Evolutionary conservation across 352 stramenopile genomes (phyloP).

Genomic region (Phytopythium litorale): DNA sequence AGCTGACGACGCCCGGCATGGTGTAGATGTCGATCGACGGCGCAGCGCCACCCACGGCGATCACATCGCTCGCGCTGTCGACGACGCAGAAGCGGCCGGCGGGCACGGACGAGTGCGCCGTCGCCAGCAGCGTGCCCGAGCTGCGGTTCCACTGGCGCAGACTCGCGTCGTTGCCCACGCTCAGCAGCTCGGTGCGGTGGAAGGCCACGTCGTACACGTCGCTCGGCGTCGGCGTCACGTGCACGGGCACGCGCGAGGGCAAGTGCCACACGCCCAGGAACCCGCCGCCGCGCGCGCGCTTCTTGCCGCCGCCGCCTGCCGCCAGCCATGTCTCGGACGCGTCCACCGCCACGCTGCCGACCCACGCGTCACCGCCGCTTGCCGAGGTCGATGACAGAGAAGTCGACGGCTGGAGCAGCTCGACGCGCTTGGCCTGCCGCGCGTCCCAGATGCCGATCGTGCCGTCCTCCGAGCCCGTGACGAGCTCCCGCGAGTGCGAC

Average conservation of each 20-base stretch:
- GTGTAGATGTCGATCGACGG: constrained; percentile 71
- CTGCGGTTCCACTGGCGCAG: constrained; percentile 78
- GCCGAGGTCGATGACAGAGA: not conserved
- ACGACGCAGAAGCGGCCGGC: constrained; percentile 72
- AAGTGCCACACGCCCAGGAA: constrained; percentile 80
- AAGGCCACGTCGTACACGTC: constrained; percentile 71
- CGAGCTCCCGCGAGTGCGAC: constrained; percentile 64
- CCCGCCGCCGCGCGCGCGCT: constrained; percentile 27
- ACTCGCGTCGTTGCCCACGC: constrained; percentile 59
- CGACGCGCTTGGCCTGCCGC: constrained; percentile 42
- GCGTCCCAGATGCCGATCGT: constrained; percentile 73
- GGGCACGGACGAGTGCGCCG: constrained; percentile 44
- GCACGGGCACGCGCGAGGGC: constrained; percentile 64
- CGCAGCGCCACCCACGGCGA: constrained; percentile 57
- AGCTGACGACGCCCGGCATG: constrained; percentile 81
- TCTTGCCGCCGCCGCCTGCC: constrained; percentile 48
- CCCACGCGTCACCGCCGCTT: constrained; percentile 30
- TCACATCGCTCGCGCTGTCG: constrained; percentile 52
- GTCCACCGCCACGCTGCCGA: constrained; percentile 59
- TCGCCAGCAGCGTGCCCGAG: constrained; percentile 52
- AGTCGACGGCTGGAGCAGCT: constrained; percentile 35
- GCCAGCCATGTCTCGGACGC: constrained; percentile 72
- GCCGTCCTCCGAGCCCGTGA: constrained; percentile 68
- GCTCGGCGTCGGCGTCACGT: constrained; percentile 51
- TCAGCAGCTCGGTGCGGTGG: constrained; percentile 68